Base-by-base conservation (phyloP, 352 stramenopile species). In the Globisporangium camurandrum region DNA sequence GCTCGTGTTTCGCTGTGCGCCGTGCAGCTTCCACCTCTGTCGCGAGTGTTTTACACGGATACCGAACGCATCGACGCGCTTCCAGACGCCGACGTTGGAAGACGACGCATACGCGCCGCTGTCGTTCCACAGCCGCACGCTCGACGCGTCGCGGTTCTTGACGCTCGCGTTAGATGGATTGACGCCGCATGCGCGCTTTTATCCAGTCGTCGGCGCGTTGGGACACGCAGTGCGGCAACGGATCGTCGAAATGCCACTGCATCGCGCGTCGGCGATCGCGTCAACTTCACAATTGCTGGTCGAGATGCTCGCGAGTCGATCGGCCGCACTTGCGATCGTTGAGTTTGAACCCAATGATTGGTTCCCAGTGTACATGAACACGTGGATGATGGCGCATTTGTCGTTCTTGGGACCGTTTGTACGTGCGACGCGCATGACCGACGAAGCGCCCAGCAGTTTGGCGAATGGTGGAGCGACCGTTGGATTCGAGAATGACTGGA, bases 361-460 rank as follows among this genome's bases (percentile, higher is more conserved):
- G 69, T 75, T 76, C 31, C 66, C 66, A 2, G 43, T 66, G 20
- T 71, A 72, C 45, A 71, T 68, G 51, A 57, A 62, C 16, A 67
- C 64, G 26, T 71, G 66, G 67, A 81, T 80, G 37, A 59, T 86
- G 28, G 55, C 51, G 5, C 46, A 62, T 9, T 38, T 64, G 16
- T 70, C 69, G 28, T 80, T 80, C 46, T 36, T 90, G 12, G 79
- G 79, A 0, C 71, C 75, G 42, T 74, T 90, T 56, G 59, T 90
- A 27, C 69, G 79, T 14, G 74, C 66, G 40, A 82, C 73, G 16
- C 85, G 67, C n/a, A 78, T 90, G 59, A 67, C 73, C 1, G 67
- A 88, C 27, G 73, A 85, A 20, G 63, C 63, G 6, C 64, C 69
- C 10, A 65, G 75, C 28, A 66, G 83, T n/a, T 69, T 58, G 28